Evolutionary conservation across 768 basidiomycete species (phyloP).

Genomic region (Hydnomerulius pinastri): DNA sequence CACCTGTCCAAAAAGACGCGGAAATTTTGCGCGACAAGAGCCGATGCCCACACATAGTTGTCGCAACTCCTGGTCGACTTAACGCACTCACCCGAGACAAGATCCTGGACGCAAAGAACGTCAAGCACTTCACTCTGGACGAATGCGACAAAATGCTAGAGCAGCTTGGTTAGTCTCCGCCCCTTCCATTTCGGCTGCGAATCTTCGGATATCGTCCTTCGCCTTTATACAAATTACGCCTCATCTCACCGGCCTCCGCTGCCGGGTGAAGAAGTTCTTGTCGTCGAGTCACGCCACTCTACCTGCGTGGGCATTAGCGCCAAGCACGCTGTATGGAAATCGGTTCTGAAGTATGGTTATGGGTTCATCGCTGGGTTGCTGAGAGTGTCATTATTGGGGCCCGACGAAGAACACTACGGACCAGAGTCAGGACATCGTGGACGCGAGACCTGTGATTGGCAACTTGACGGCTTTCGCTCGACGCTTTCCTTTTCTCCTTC

Average conservation of each 20-base stretch:
- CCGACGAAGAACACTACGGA: slow-evolving; percentile 38
- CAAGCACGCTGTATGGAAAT: slow-evolving; percentile 39
- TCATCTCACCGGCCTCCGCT: slow-evolving; percentile 33
- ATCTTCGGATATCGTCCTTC: slow-evolving; percentile 40
- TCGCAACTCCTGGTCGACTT: slow-evolving; percentile 96
- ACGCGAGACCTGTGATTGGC: slow-evolving; percentile 17
- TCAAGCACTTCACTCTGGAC: slow-evolving; percentile 99
- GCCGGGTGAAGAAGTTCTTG: slow-evolving; percentile 36
- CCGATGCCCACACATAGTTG: slow-evolving; percentile 98
- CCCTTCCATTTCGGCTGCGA: slow-evolving; percentile 69
- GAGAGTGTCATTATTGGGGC: slow-evolving; percentile 29
- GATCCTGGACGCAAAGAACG: slow-evolving; percentile 89
- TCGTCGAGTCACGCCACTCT: slow-evolving; percentile 40
- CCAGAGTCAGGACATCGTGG: slow-evolving; percentile 33
- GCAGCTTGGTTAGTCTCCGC: slow-evolving; percentile 96
- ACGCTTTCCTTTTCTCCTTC: slow-evolving; percentile 22
- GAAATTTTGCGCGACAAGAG: slow-evolving; percentile 93
- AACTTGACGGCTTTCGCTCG: slow-evolving; percentile 9
- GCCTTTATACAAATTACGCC: slow-evolving; percentile 52
- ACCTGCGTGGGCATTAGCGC: slow-evolving; percentile 42
- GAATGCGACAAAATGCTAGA: slow-evolving; percentile 99
- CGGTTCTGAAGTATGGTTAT: slow-evolving; percentile 41
- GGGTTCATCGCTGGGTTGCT: slow-evolving; percentile 36
- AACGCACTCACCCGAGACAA: slow-evolving; percentile 97
- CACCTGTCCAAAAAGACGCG: slow-evolving; percentile 89